Conservation (phyloP, 352 stramenopile species). For the Saprolegnia parasitica region DNA sequence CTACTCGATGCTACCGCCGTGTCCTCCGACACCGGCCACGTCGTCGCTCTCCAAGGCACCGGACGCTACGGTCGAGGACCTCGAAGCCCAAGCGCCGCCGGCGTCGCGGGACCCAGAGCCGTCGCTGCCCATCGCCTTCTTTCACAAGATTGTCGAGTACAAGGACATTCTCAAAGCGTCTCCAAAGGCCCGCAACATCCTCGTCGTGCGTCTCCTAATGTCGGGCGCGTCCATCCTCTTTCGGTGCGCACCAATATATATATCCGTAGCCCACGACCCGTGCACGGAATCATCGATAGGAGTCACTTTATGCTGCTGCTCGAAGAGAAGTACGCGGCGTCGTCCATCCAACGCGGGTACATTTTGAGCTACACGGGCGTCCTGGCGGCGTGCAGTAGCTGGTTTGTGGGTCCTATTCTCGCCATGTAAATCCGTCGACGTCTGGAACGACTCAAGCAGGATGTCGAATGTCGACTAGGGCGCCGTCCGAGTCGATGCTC, state of each 20-base stretch:
- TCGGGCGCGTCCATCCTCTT: slow-evolving; percentile 73
- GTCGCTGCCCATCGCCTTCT: slow-evolving; percentile 38
- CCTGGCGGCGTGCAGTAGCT: slow-evolving; percentile 58
- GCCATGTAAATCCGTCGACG: slow-evolving; percentile 16
- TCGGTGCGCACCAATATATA: slow-evolving; percentile 28
- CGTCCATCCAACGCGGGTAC: slow-evolving; percentile 57
- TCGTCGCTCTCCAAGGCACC: background rate
- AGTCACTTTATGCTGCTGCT: slow-evolving; percentile 73
- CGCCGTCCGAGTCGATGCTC: slow-evolving; percentile 23
- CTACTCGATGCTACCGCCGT: slow-evolving; percentile 32
- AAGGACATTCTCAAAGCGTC: slow-evolving; percentile 56
- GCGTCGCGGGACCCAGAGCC: background rate
- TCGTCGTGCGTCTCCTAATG: slow-evolving; percentile 64
- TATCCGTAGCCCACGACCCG: background rate
- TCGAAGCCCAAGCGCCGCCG: background rate
- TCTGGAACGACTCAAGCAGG: background rate
- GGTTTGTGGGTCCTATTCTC: slow-evolving; percentile 57
- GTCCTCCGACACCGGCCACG: slow-evolving; percentile 1
- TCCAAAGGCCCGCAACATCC: slow-evolving; percentile 55
- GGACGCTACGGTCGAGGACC: slow-evolving; percentile 26
- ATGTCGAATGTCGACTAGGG: slow-evolving; percentile 17
- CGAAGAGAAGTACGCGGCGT: slow-evolving; percentile 73
- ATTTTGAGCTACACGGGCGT: slow-evolving; percentile 80
- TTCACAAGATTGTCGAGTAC: slow-evolving; percentile 59
- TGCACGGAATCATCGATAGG: background rate